phyloP scores from a whole-genome alignment of 495 filamentous ascomycete genomes.

The Friedmanniomyces endolithicus region DNA sequence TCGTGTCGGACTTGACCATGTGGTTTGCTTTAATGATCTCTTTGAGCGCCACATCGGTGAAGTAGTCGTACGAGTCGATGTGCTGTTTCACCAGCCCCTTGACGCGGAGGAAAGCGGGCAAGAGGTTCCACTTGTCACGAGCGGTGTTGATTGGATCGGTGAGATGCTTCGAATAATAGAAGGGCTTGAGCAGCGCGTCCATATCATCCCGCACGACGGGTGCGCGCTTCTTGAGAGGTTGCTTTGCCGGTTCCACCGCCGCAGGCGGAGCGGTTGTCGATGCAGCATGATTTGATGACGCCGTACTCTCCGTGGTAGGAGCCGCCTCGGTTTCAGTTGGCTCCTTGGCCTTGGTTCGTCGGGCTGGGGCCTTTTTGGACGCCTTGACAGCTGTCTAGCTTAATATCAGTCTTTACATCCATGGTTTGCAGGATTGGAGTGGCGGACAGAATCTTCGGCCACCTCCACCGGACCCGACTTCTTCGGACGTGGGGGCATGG shows the following conservation, averaged over 20 bases:
- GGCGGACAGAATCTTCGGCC: constrained; percentile 7
- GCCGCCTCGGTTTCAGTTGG: neutral
- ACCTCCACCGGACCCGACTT: constrained; percentile 17
- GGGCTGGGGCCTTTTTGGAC: constrained; percentile 2
- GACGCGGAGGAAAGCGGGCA: constrained; percentile 92
- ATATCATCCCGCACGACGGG: constrained; percentile 11
- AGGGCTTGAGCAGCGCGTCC: constrained; percentile 81
- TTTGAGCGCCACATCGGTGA: constrained; percentile 88
- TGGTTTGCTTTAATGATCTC: constrained; percentile 87
- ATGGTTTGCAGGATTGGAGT: constrained; percentile 6
- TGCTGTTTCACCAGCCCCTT: constrained; percentile 95
- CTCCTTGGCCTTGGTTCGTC: constrained; percentile 5
- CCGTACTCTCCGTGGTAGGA: neutral
- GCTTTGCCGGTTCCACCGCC: neutral
- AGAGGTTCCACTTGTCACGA: constrained; percentile 86
- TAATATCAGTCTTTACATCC: neutral
- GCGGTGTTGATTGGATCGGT: constrained; percentile 92
- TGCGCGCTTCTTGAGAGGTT: constrained; percentile 2
- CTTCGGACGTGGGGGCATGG: constrained; percentile 21
- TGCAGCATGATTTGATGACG: neutral
- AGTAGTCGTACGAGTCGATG: constrained; percentile 97
- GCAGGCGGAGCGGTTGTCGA: neutral
- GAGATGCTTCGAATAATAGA: constrained; percentile 88
- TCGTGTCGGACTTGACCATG: constrained; percentile 50
- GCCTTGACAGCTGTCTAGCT: constrained; percentile 7